phyloP scores from a whole-genome alignment of 2,329 filamentous ascomycete genomes.

The Cladophialophora yegresii region DNA sequence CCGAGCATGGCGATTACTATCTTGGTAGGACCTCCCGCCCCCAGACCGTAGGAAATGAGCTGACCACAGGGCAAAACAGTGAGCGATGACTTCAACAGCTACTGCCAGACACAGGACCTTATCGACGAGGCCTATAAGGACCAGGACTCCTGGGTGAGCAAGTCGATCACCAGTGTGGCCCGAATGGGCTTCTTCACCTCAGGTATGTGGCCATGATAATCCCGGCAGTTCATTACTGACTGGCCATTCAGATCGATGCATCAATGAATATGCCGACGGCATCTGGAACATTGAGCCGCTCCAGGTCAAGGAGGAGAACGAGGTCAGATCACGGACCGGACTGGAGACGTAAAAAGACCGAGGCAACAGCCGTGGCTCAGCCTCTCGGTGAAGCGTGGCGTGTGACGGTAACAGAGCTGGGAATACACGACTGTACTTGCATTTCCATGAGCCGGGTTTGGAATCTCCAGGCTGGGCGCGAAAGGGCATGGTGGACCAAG shows the following conservation, averaged over 20 bases:
- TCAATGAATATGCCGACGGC: conserved; percentile 93
- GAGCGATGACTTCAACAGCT: conserved; percentile 95
- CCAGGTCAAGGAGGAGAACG: conserved; percentile 45
- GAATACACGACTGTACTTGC: neutral
- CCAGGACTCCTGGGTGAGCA: conserved; percentile 88
- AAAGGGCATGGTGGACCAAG: neutral
- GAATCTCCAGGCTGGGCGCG: neutral
- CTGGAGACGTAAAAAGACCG: conserved; percentile 27
- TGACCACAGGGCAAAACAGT: conserved; percentile 51
- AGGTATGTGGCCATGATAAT: conserved; percentile 17
- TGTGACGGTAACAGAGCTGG: neutral
- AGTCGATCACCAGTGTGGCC: conserved; percentile 83
- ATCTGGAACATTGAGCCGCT: conserved; percentile 97
- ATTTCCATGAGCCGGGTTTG: neutral
- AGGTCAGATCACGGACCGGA: conserved; percentile 33
- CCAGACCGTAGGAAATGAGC: neutral
- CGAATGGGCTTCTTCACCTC: conserved; percentile 98
- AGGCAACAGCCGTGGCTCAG: neutral
- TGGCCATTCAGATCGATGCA: conserved; percentile 70
- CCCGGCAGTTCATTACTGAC: conserved; percentile 9
- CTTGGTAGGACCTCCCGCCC: conserved; percentile 48
- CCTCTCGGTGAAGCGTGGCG: neutral
- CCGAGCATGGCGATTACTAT: conserved; percentile 95
- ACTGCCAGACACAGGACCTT: conserved; percentile 84
- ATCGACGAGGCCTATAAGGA: conserved; percentile 92